Evolutionary conservation across 2,329 filamentous ascomycete genomes (phyloP), one percentile per base, ranked within the genome.

Genomic region (Hymenotorrendiella dingleyae): DNA sequence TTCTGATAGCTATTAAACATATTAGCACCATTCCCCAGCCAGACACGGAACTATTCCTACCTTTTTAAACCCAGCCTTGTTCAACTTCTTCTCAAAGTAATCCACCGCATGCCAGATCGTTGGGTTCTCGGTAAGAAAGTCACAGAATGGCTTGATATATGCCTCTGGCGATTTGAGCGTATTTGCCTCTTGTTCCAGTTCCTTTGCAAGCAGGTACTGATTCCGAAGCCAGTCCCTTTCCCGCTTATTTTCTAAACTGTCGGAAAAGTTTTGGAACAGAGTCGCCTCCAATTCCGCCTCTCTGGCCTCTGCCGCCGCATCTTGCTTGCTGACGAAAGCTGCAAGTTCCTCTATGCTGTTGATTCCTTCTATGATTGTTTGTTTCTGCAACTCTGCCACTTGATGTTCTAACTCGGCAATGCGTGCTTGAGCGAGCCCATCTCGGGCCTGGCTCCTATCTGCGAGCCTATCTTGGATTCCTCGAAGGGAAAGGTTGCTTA

Each of bases 41-140:
- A 10, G 2, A 2, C 6, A 8, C 4, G 3, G 3, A 2, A 19
- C 17, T 12, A 8, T n/a, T 22, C 36, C 43, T 51, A 87, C 80
- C 66, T 80, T 82, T 47, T 73, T 75, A 66, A 86, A 98, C 33
- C 88, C 91, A 27, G 78, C 71, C 28, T 78, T 73, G 49, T 75
- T 71, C 36, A 96, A 74, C 57, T 89, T 82, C 44, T 73, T 70
- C 57, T 83, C 80, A 62, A 95, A 87, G 55, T 87, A 78, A 45
- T 80, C 76, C 21, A 96, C 89, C 1, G 87, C 80, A 59, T 98
- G 93, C 64, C 94, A 98, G 35, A 96, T 78, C 7, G 93, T 97
- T 0, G 93, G 93, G 61, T 96, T 95, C 49, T 85, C 76, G 33
- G 81, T 85, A 69, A 97, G 76, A 62, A 96, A 97, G 40, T 87